Evolutionary conservation across 2,329 filamentous ascomycete species (phyloP).

Genomic region (Phialophora tarda): DNA sequence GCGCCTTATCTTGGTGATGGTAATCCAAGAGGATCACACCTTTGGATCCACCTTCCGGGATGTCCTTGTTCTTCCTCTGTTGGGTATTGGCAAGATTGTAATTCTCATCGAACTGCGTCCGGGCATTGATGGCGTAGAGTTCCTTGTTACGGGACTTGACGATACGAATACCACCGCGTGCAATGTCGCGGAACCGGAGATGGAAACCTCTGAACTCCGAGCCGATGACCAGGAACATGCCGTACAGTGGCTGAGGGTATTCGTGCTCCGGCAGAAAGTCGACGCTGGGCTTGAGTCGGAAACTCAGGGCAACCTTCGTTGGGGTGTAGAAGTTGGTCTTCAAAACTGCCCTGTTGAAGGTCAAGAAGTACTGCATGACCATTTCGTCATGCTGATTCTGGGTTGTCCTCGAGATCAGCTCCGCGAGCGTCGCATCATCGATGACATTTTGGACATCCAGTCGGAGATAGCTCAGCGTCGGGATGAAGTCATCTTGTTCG

Average conservation of each 20-base stretch:
- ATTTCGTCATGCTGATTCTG: slow-evolving; percentile 95
- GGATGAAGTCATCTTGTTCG: slow-evolving; percentile 71
- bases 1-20: slow-evolving; percentile 89
- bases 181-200: slow-evolving; percentile 94
- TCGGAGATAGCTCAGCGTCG: slow-evolving; percentile 70
- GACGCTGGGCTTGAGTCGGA: slow-evolving; percentile 79
- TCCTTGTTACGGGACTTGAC: slow-evolving; percentile 98
- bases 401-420: slow-evolving; percentile 78
- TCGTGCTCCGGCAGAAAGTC: slow-evolving; percentile 86
- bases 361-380: slow-evolving; percentile 95
- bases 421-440: slow-evolving; percentile 73
- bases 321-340: slow-evolving; percentile 99
- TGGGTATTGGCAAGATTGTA: slow-evolving; percentile 98
- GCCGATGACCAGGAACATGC: slow-evolving; percentile 98
- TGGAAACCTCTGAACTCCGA: slow-evolving; percentile 98
- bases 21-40: slow-evolving; percentile 94
- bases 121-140: slow-evolving; percentile 93
- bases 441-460: slow-evolving; percentile 74
- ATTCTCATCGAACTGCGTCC: slow-evolving; percentile 97
- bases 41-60: slow-evolving; percentile 96
- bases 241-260: slow-evolving; percentile 91
- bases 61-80: slow-evolving; percentile 99
- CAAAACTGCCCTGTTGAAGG: slow-evolving; percentile 90
- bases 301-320: slow-evolving; percentile 96
- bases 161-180: slow-evolving; percentile 95